Evolutionary conservation across 2,329 filamentous ascomycete genomes (phyloP).

Genomic region (Ceratocystis albifundus): DNA sequence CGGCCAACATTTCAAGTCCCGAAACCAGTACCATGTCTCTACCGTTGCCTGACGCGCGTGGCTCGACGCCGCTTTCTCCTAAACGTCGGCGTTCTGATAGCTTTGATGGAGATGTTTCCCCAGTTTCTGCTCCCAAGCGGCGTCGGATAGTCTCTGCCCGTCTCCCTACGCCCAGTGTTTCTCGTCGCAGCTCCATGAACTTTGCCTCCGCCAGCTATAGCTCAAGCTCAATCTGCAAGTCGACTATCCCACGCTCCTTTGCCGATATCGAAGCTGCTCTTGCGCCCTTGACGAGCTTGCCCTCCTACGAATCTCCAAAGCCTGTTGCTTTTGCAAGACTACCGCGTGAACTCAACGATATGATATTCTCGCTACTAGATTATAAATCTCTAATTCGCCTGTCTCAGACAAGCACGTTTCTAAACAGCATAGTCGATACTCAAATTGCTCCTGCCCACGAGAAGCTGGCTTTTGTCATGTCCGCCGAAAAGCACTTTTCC

Average conservation of each 20-base stretch:
- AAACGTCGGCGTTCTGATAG: conserved; percentile 11
- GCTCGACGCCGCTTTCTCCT: not conserved
- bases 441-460: conserved; percentile 29
- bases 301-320: not conserved
- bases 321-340: conserved; percentile 29
- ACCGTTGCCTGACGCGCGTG: conserved; percentile 4
- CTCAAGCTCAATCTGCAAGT: not conserved
- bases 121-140: conserved; percentile 19
- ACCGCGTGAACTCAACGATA: conserved; percentile 29
- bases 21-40: conserved; percentile 18
- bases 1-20: conserved; percentile 14
- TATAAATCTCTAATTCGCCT: conserved; percentile 35
- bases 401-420: conserved; percentile 31
- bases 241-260: conserved; percentile 20
- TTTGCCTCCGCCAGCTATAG: not conserved
- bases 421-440: conserved; percentile 30
- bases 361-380: conserved; percentile 32
- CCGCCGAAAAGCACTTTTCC: conserved; percentile 33
- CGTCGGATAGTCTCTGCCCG: conserved; percentile 17
- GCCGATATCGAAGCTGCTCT: conserved; percentile 20
- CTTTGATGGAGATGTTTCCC: conserved; percentile 14
- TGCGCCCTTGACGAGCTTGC: conserved; percentile 13
- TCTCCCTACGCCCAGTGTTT: conserved; percentile 20
- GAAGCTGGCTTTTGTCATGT: conserved; percentile 35
- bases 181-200: conserved; percentile 22